phyloP scores from a whole-genome alignment of 345 rosid species.

The Citrus reticulata region DNA sequence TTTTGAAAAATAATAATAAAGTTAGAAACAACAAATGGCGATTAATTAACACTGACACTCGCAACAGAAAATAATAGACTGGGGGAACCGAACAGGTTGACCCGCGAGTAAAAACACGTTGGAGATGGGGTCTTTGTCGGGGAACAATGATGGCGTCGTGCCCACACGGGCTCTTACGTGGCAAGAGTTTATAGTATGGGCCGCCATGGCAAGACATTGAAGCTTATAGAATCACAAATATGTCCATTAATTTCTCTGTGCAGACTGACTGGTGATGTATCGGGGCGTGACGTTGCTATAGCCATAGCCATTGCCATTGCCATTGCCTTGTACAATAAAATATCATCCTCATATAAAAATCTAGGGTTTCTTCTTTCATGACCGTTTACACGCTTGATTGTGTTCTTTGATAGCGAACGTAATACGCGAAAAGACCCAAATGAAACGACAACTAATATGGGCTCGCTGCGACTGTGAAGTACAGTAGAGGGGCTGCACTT shows the following conservation, averaged over 20 bases:
- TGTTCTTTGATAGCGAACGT: background rate
- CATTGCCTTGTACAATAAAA: background rate
- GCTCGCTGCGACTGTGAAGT: no score
- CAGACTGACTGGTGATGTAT: background rate
- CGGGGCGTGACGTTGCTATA: background rate
- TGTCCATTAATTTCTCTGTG: no score
- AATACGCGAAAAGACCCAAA: background rate
- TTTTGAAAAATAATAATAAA: background rate
- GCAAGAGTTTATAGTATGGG: background rate
- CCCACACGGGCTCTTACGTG: background rate
- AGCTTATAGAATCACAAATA: background rate
- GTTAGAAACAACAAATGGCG: no score
- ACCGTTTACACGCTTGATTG: constrained; percentile 1
- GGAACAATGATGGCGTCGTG: background rate
- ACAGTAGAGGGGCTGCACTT: no score
- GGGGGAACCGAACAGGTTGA: background rate
- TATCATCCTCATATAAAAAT: background rate
- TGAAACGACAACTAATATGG: background rate
- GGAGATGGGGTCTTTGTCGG: constrained; percentile 3
- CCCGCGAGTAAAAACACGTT: background rate
- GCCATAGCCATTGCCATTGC: no score
- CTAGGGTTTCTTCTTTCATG: background rate
- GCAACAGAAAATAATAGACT: background rate
- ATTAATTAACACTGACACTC: background rate
- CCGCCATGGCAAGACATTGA: background rate